Base-by-base conservation (phyloP, 140 eudicot species). In the Anethum foeniculum region DNA sequence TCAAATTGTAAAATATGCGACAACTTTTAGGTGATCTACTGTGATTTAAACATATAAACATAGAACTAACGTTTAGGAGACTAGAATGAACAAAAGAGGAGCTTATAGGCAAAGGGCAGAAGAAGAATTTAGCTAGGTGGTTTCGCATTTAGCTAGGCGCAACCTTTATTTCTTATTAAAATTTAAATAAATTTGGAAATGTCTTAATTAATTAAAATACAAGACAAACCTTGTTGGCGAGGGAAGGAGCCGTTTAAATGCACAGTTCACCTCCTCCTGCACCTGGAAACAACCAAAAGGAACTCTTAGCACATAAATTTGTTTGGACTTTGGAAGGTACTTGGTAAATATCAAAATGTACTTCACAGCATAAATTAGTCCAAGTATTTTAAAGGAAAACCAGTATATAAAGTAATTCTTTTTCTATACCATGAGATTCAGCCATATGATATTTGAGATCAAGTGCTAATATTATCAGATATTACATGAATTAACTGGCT, bases 261-360 rank as follows among this genome's bases (percentile, higher is more conserved):
- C 84, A 51, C 64, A 85, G 30, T 82, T 81, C 82, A 90, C 91
- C 81, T 82, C 94, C 28, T 90, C 88, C 36, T 86, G 87, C 75
- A 90, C 94, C 94, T 90, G 77, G 39, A 69, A 51, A 76, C 81
- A 78, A 75, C 60, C 76, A 43, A 58, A 15, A 5, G 68, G 0
- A 54, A 36, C 15, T 30, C 19, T 34, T 41, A 36, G 21, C 16
- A 76, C 14, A 75, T 38, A 75, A 1, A 15, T 41, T 9, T 18
- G 43, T 44, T 43, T 25, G 25, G 13, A 74, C n/a, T 44, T 43
- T 25, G 25, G 13, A 74, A 19, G 54, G 54, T 23, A 21, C 32
- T 43, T 43, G 71, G 15, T 8, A 3, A 25, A 62, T 25, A 25
- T 18, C 25, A 54, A 54, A 54, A 54, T 54, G 27, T 54, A 54